Conservation (phyloP, 108 stramenopile species). For the Skeletonema tropicum region DNA sequence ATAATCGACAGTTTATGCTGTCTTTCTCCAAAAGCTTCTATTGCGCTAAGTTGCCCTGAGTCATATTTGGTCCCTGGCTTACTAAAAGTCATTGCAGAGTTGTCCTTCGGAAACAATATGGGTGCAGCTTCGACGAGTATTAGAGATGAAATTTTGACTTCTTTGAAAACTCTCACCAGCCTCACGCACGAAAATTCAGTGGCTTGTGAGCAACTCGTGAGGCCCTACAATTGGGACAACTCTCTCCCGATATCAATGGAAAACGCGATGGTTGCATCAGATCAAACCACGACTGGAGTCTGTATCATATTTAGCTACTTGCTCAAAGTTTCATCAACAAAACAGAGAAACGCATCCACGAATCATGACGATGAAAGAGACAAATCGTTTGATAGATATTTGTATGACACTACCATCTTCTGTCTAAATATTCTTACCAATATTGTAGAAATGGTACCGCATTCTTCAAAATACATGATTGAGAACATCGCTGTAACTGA, state of each 20-base stretch:
- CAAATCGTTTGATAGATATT: slow-evolving; percentile 32
- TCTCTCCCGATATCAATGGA: background rate
- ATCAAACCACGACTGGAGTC: slow-evolving; percentile 23
- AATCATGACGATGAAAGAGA: slow-evolving; percentile 17
- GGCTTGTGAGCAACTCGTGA: slow-evolving; percentile 63
- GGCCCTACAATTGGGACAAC: slow-evolving; percentile 4
- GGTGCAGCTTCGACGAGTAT: slow-evolving; percentile 11
- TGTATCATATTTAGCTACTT: slow-evolving; percentile 32
- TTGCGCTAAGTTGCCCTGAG: slow-evolving; percentile 24
- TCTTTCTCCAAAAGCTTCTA: slow-evolving; percentile 55
- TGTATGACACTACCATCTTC: slow-evolving; percentile 68
- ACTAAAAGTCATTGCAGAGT: slow-evolving; percentile 35
- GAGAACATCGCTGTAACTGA: slow-evolving; percentile 12
- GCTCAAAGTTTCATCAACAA: slow-evolving; percentile 13
- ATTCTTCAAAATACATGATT: slow-evolving; percentile 24
- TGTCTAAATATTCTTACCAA: slow-evolving; percentile 84
- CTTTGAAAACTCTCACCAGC: slow-evolving; percentile 76
- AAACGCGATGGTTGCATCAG: background rate
- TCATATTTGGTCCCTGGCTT: slow-evolving; percentile 41
- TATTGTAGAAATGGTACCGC: slow-evolving; percentile 60
- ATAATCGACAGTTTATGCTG: slow-evolving; percentile 79
- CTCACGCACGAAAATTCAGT: slow-evolving; percentile 75
- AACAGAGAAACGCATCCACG: background rate
- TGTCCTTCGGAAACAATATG: slow-evolving; percentile 34
- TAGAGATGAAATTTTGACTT: slow-evolving; percentile 36